Evolutionary conservation across 2,329 filamentous ascomycete genomes (phyloP).

Genomic region (Ophiostoma sp.): DNA sequence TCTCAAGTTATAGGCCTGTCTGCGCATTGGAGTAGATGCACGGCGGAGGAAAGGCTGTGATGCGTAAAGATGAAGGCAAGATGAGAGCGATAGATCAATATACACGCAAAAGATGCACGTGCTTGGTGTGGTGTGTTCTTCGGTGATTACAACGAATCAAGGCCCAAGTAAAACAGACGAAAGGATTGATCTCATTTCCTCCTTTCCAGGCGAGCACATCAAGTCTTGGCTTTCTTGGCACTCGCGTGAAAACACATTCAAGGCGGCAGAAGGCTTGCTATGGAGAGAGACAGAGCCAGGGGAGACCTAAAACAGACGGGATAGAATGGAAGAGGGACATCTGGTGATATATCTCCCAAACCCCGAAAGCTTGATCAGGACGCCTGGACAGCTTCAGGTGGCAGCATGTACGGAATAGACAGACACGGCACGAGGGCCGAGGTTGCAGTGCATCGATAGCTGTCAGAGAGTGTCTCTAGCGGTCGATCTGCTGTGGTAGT

Average conservation of each 20-base stretch:
- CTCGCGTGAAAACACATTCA: background rate
- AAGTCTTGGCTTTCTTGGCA: conserved; percentile 5
- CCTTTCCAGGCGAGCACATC: background rate
- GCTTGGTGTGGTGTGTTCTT: no score
- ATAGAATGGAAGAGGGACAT: background rate
- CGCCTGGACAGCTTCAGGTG: background rate
- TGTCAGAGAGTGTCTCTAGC: background rate
- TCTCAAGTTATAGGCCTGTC: no score
- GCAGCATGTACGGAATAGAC: background rate
- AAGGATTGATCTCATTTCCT: background rate
- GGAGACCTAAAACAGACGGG: background rate
- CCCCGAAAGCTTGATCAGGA: background rate
- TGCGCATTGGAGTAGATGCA: no score
- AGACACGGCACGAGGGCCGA: background rate
- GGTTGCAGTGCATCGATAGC: background rate
- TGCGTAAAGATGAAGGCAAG: background rate
- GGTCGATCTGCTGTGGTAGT: background rate
- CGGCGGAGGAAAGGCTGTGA: no score
- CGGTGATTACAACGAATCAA: background rate
- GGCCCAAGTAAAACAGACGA: background rate
- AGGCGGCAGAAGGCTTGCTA: background rate
- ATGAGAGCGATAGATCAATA: background rate
- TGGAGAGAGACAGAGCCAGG: background rate
- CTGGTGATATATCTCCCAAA: background rate
- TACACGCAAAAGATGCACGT: background rate